Percentiles rank a stretch among this genome's conserved stretches.
Conservation (phyloP, 768 basidiomycete genomes). For the Gautieria morchelliformis region DNA sequence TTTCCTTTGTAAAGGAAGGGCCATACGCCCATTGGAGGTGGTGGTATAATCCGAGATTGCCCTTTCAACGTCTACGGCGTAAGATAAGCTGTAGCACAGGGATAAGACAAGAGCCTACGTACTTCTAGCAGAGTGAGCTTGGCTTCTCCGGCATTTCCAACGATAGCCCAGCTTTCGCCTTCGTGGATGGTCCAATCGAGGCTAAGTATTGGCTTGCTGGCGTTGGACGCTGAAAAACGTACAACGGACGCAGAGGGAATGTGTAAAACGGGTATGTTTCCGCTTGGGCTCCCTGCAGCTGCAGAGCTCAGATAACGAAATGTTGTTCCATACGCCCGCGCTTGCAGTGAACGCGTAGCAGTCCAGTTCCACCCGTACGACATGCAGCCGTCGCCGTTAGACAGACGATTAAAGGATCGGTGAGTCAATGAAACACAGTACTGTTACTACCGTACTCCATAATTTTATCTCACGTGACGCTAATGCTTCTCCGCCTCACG, state of each 20-base stretch:
- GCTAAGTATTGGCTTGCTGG: slow-evolving; percentile 37
- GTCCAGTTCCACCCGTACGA: too few species aligned
- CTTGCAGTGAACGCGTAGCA: too few species aligned
- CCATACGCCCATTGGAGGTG: slow-evolving; percentile 62
- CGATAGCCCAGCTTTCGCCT: slow-evolving; percentile 66
- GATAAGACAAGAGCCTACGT: slow-evolving; percentile 11
- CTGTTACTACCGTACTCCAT: too few species aligned
- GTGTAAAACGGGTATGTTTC: slow-evolving; percentile 7
- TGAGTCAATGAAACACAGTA: too few species aligned
- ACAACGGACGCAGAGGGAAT: slow-evolving; percentile 9
- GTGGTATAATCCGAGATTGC: slow-evolving; percentile 58
- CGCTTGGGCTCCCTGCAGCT: background rate
- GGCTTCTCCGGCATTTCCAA: slow-evolving; percentile 55
- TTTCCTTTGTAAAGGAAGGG: slow-evolving; percentile 47
- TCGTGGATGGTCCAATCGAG: slow-evolving; percentile 52
- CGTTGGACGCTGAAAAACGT: slow-evolving; percentile 18
- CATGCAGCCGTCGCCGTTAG: too few species aligned
- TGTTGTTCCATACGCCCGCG: too few species aligned
- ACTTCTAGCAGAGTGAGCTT: slow-evolving; percentile 62
- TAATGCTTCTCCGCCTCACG: too few species aligned
- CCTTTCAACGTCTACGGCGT: slow-evolving; percentile 53
- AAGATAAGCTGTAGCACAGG: background rate
- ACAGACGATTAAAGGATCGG: too few species aligned
- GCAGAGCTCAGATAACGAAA: too few species aligned
- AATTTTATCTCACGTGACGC: too few species aligned